Conservation (phyloP, 2,329 filamentous ascomycete species). For the Arthrobotrys sinensis region DNA sequence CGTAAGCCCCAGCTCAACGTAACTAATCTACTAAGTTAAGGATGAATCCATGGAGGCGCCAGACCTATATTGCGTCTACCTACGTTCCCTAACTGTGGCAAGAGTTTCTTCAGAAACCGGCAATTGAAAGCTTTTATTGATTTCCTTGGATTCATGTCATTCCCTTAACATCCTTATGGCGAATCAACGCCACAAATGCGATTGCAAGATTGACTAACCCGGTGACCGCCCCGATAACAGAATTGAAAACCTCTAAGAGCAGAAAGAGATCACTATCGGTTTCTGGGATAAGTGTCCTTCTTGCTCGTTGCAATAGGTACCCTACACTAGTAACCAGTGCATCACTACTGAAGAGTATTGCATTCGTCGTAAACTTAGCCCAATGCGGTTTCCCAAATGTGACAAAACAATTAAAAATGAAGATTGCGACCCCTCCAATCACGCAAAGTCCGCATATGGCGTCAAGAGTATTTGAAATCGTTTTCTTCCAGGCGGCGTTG, state of each 20-base stretch:
- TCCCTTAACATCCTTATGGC: background rate
- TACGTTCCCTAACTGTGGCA: too few species aligned
- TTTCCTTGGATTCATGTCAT: background rate
- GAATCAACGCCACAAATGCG: background rate
- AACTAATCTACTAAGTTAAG: too few species aligned
- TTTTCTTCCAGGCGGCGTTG: too few species aligned
- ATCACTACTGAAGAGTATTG: too few species aligned
- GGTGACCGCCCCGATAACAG: background rate
- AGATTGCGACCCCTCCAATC: background rate
- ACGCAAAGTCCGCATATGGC: background rate
- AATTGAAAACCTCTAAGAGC: background rate
- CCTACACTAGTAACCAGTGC: background rate
- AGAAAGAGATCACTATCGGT: background rate
- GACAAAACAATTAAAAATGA: background rate
- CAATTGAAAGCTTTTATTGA: too few species aligned
- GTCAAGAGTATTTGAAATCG: background rate
- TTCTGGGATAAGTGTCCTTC: background rate
- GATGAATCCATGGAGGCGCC: too few species aligned
- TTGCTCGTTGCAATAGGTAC: background rate
- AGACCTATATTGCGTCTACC: too few species aligned
- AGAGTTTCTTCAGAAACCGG: too few species aligned
- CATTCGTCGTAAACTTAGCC: background rate
- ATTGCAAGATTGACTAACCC: background rate
- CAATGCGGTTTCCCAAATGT: background rate
- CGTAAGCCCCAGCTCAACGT: too few species aligned